Base-by-base conservation (phyloP, 345 rosid genomes). In the Lepidium didymum region DNA sequence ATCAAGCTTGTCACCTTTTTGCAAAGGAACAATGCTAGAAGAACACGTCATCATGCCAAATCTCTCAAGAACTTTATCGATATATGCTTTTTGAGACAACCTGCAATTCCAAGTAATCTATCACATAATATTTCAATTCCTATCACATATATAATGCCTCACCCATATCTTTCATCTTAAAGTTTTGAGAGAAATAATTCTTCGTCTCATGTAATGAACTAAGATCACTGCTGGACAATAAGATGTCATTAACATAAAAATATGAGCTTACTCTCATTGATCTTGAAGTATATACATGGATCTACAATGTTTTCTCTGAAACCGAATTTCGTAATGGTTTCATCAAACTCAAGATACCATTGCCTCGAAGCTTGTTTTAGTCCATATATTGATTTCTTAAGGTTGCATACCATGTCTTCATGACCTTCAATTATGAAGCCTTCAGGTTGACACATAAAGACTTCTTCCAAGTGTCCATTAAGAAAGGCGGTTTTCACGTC, bases 371-470 rank as follows among this genome's bases (percentile, higher is more conserved):
- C 46, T 44, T 68, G 56, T 44, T 68, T 45, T 2, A 56, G 27
- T 46, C 55, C 56, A 34, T 60, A 51, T 15, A 69, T 47, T 49
- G 51, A 37, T 69, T 59, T 69, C 8, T 59, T 49, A 8, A 69
- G 10, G 31, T 59, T 69, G 12, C 11, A 59, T 11, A 59, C 59
- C 59, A 59, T 18, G 14, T 58, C 31, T 47, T 57, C 49, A 7
- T 15, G n/a, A 12, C 31, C 58, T 68, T 56, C 21, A 4, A 25
- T 58, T 27, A 49, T 50, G 66, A 69, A 59, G 34, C 57, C 33
- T 58, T 69, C 8, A 34, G 6, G 51, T 49, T 67, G 59, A 11
- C 21, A 0, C 25, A 49, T 59, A 49, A 38, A 49, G 5, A 58
- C 3, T 44, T 65, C 45, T 44, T 46, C 0, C 1, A 58, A 57